Conservation (phyloP, 2,329 filamentous ascomycete species). For the Grosmannia huntii region DNA sequence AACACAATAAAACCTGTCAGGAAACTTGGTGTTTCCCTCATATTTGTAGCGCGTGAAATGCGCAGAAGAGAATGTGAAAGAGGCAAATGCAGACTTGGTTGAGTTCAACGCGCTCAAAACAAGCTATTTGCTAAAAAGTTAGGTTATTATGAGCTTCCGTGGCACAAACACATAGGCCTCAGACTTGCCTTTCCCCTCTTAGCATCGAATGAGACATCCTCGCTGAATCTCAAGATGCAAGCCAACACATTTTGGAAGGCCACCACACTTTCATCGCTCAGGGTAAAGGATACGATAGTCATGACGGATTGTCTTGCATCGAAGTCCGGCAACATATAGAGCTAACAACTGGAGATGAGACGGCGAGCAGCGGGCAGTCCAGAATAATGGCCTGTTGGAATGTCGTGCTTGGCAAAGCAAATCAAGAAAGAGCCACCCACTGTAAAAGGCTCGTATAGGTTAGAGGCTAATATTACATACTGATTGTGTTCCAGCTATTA, state of each 20-base stretch:
- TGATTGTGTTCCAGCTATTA: neutral
- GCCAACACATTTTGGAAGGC: constrained; percentile 60
- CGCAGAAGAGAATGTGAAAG: constrained; percentile 52
- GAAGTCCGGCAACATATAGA: neutral
- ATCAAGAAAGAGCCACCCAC: neutral
- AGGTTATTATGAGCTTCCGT: neutral
- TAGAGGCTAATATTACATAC: neutral
- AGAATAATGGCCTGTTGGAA: neutral
- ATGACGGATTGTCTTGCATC: constrained; percentile 21
- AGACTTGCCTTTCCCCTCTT: constrained; percentile 47
- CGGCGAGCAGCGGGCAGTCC: neutral
- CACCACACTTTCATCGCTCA: constrained; percentile 59
- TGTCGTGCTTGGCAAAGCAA: neutral
- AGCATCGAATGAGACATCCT: constrained; percentile 64
- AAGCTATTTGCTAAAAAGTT: constrained; percentile 35
- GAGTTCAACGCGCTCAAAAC: constrained; percentile 63
- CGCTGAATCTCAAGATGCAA: constrained; percentile 68
- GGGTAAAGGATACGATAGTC: constrained; percentile 57
- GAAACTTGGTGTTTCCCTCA: constrained; percentile 35
- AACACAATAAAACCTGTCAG: constrained; percentile 58
- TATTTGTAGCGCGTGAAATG: constrained; percentile 64
- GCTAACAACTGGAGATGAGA: neutral
- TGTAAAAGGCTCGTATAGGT: neutral
- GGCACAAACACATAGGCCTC: too few relatives aligned
- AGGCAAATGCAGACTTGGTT: constrained; percentile 70